Base-by-base conservation (phyloP, 768 basidiomycete genomes). In the Agrocybe chaxingu region DNA sequence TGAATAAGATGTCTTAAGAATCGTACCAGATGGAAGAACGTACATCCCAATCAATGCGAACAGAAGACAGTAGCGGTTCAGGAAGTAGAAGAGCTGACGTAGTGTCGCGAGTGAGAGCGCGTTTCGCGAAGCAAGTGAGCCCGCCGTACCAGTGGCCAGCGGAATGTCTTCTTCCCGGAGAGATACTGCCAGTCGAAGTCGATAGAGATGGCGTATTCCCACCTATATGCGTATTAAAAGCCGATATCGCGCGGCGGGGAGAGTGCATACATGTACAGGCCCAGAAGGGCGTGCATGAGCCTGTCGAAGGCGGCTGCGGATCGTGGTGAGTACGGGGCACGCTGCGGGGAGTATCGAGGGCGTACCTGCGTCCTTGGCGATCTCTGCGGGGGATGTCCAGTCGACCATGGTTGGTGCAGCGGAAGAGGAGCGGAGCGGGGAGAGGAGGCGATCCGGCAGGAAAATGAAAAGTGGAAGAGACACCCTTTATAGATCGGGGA, bases 21-120 rank as follows among this genome's bases (percentile, higher is more conserved):
- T 32, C 54, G 45, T 51, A 44, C 30, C 7, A 13, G 37, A 48
- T 11, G 34, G 12, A 41, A 34, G 31, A 12, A 68, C 85, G 59
- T 57, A 87, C 86, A 88, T 85, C 60, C 86, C 86, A 48, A 85
- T 72, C 52, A 87, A 65, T 2, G 86, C 81, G 54, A 85, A 73
- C 5, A 88, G 65, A 34, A 87, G 65, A 57, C 72, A 77, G 61
- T 87, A 88, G 45, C 86, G 79, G 55, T 84, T 82, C 41, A 81
- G 63, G 64, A 88, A 87, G 64, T 88, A 88, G 61, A 86, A 85
- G 40, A 75, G 66, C 84, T 87, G 50, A 3, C 4, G 12, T 18
- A 54, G 18, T n/a, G 16, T 36, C 34, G 24, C 31, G 39, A 39
- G 32, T 13, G 19, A 32, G 29, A 6, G 34, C n/a, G 9, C 8